Conservation (phyloP, 106 monocot genomes). For the Dendrobium officinale region DNA sequence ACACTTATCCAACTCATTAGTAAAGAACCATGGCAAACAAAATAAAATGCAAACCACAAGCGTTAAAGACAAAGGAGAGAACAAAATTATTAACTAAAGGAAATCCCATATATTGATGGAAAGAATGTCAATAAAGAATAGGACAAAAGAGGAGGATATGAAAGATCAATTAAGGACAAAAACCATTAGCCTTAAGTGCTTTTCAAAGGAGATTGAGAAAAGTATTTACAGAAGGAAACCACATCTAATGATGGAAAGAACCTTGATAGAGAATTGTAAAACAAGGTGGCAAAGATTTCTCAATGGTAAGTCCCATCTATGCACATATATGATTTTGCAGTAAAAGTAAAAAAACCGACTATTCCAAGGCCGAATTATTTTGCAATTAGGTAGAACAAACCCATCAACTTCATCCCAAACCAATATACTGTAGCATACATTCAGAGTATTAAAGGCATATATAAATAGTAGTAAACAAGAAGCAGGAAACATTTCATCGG, state of each 20-base stretch:
- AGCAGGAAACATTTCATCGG: background rate
- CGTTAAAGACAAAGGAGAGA: background rate
- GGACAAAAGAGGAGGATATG: background rate
- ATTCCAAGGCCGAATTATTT: background rate
- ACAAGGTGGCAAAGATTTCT: background rate
- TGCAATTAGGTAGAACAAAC: background rate
- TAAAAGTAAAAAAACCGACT: background rate
- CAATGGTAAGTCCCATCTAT: background rate
- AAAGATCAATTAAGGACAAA: background rate
- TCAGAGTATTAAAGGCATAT: background rate
- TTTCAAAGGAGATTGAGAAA: background rate
- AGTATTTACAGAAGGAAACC: background rate
- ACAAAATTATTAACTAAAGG: background rate
- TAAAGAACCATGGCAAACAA: background rate
- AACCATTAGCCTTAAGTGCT: background rate
- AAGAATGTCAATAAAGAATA: background rate
- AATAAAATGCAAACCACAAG: background rate
- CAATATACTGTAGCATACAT: background rate
- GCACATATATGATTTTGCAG: background rate
- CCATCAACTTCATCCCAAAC: background rate
- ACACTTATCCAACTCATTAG: too few relatives aligned
- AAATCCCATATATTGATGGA: background rate
- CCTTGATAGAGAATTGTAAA: background rate
- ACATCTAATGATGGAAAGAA: conserved; percentile 1
- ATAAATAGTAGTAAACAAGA: background rate